Base-by-base conservation (phyloP, 306 rosid genomes). In the Urtica urens region DNA sequence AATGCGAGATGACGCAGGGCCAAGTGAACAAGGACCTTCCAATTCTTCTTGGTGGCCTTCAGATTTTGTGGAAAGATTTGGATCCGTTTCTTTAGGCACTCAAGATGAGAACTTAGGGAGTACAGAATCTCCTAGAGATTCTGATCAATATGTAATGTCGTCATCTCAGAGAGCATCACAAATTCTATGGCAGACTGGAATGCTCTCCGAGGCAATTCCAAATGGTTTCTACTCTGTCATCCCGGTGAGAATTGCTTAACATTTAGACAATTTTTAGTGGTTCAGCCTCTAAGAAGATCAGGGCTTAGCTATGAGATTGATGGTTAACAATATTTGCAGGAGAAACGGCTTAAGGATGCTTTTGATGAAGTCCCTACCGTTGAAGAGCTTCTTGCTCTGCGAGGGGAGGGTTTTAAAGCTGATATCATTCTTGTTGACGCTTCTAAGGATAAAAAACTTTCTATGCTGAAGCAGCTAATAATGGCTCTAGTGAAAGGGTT, bases 31-130 rank as follows among this genome's bases (percentile, higher is more conserved):
- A 72, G 93, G 81, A 68, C 81, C 79, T 78, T 69, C 99, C 53
- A 82, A 67, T 70, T 60, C 77, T 58, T 77, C 87, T 16, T 85
- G 96, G 93, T 82, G 96, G 99, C 68, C 92, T 48, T 82, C 99
- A 57, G 94, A 92, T 69, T 92, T 92, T 9, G 69, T 71, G 53
- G 87, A 92, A 44, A 77, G 64, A 44, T 82, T 92, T 73, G 96
- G 76, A 75, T 81, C 96, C 63, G 87, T 76, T 72, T 77, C 85
- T 58, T 73, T 92, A 81, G 86, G 68, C 38, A 76, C 86, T 72
- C 87, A 72, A 23, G 87, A 78, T 12, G 96, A 75, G 62, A 50
- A 69, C 51, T 53, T 81, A 51, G 71, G 67, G 55, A 72, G 55
- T 70, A 71, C 65, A 16, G 95, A 73, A 27, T 76, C 78, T 29